Conservation (phyloP, 306 rosid species). For the Gastrolobium villosum region DNA sequence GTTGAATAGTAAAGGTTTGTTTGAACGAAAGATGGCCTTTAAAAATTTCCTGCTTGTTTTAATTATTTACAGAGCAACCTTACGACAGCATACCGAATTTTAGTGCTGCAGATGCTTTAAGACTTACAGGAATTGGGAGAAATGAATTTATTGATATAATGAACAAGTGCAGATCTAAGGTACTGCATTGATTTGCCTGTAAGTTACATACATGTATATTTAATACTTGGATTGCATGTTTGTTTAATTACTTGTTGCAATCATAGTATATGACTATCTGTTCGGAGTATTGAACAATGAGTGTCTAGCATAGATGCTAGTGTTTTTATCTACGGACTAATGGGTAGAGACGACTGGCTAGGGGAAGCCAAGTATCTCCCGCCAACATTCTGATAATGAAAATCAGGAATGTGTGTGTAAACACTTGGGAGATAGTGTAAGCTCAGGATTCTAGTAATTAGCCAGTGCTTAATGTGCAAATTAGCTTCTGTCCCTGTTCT, state of each 20-base stretch:
- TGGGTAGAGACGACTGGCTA: too few relatives aligned
- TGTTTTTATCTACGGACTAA: too few relatives aligned
- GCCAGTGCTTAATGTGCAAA: too few relatives aligned
- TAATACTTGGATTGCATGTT: conserved; percentile 38
- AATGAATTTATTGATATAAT: conserved; percentile 96
- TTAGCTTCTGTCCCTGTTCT: too few relatives aligned
- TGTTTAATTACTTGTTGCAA: conserved; percentile 6
- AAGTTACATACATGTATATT: conserved; percentile 14
- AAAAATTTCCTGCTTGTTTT: conserved; percentile 43
- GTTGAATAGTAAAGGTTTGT: conserved; percentile 4
- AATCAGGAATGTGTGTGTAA: too few relatives aligned
- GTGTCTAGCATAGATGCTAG: too few relatives aligned
- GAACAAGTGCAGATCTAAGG: conserved; percentile 99
- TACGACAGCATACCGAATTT: conserved; percentile 99
- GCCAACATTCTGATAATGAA: too few relatives aligned
- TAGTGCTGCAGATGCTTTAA: conserved; percentile 96
- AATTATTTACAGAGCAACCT: conserved; percentile 87
- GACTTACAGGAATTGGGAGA: conserved; percentile 94
- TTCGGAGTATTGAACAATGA: too few relatives aligned
- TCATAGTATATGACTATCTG: neutral
- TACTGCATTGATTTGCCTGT: conserved; percentile 49
- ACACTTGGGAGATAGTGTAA: too few relatives aligned
- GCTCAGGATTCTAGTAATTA: too few relatives aligned
- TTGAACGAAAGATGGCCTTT: conserved; percentile 40
- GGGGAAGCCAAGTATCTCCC: too few relatives aligned